Base-by-base conservation (phyloP, 2,329 filamentous ascomycete species). In the Cladophialophora immunda region DNA sequence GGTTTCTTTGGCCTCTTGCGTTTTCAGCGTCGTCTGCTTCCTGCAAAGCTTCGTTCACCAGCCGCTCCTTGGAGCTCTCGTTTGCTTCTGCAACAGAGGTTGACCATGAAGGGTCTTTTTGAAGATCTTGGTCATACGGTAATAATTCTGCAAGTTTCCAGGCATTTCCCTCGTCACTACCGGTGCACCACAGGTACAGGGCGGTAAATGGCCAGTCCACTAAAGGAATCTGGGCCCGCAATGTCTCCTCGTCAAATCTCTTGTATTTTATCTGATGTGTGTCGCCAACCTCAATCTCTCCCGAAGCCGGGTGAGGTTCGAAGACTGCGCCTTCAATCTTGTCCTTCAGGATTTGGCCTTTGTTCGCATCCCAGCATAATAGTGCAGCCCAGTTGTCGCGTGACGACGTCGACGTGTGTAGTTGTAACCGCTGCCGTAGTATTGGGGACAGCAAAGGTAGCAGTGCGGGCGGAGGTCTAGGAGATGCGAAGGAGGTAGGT, bases 291-390 rank as follows among this genome's bases (percentile, higher is more conserved):
- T 90, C 88, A 53, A 90, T 84, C 73, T 90, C 88, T 56, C 88
- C 88, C 1, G 88, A 90, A 2, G 85, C 84, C 0, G 88, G 88
- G 71, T 90, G 88, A 53, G 87, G 86, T 75, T 90, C 88, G 64
- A 89, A 83, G 19, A 80, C 80, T 34, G 86, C 80, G 38, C 81
- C 80, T 67, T 85, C 83, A 38, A 90, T 81, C 25, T 86, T 75
- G 13, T 80, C 78, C 57, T 85, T 83, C 11, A 90, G 78, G 65
- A 80, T 82, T 34, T 85, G 81, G 2, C 84, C 87, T 61, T 83
- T 81, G 6, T 77, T 75, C 1, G 78, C 68, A 69, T 88, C 84
- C 88, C 88, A 90, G 71, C 83, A 87, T 11, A 90, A 79, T 36
- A 89, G 76, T 2, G 81, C 80, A 1, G 90, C 78, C 88, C 88